phyloP scores from a whole-genome alignment of 1,284 basidiomycete genomes.

The Athelia psychrophila region DNA sequence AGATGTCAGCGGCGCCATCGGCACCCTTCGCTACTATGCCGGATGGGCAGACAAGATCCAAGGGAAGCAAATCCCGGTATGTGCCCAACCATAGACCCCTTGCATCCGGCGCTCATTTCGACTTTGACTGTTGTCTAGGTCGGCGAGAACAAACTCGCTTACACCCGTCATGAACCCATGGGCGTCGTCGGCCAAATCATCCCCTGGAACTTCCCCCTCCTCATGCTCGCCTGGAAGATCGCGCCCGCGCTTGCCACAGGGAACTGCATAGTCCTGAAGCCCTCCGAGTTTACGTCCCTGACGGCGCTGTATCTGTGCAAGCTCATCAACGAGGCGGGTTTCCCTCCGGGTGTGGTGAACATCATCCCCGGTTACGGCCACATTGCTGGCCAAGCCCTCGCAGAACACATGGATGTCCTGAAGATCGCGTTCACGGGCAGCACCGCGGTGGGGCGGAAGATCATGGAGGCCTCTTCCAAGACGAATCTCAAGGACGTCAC shows the following conservation, averaged over 20 bases:
- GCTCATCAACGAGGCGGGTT: slow-evolving; percentile 56
- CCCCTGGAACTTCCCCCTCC: slow-evolving; percentile 73
- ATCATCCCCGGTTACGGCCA: slow-evolving; percentile 78
- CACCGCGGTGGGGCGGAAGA: slow-evolving; percentile 80
- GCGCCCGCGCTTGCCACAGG: slow-evolving; percentile 85
- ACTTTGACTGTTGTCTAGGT: slow-evolving; percentile 36
- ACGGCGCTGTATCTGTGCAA: slow-evolving; percentile 62
- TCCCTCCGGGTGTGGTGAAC: slow-evolving; percentile 71
- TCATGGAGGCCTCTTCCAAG: slow-evolving; percentile 82
- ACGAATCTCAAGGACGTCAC: slow-evolving; percentile 89
- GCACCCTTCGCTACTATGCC: slow-evolving; percentile 69
- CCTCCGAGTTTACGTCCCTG: slow-evolving; percentile 89
- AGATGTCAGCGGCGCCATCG: slow-evolving; percentile 73
- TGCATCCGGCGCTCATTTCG: neutral
- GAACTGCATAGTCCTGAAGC: slow-evolving; percentile 83
- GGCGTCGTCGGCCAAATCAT: slow-evolving; percentile 90
- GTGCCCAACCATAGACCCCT: no score
- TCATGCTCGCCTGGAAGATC: slow-evolving; percentile 82
- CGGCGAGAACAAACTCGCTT: slow-evolving; percentile 67
- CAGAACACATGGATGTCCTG: slow-evolving; percentile 64
- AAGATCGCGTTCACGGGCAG: slow-evolving; percentile 78
- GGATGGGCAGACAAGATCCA: slow-evolving; percentile 88
- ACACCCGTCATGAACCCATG: slow-evolving; percentile 90
- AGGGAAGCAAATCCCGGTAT: slow-evolving; percentile 74
- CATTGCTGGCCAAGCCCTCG: slow-evolving; percentile 54